Evolutionary conservation across 2,329 filamentous ascomycete genomes (phyloP).

Genomic region (Calonectria hongkongensis): DNA sequence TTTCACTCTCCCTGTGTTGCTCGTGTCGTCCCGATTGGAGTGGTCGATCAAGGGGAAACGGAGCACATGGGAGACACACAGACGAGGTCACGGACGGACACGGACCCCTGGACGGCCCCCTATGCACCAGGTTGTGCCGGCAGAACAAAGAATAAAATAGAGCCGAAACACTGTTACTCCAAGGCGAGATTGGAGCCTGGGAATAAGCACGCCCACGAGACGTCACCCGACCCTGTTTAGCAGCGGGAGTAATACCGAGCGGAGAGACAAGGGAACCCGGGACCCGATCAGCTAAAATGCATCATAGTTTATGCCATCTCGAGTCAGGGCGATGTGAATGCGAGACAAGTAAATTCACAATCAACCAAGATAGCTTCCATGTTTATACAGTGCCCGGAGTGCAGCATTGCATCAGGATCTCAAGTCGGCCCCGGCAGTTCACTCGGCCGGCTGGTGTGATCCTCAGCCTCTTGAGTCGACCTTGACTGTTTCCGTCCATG

Average conservation of each 20-base stretch:
- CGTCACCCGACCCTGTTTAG: slow-evolving; percentile 2
- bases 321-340: slow-evolving; percentile 1
- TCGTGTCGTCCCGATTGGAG: slow-evolving; percentile 53
- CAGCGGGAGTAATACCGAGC: slow-evolving; percentile 27
- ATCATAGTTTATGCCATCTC: slow-evolving; percentile 15
- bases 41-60: slow-evolving; percentile 51
- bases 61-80: slow-evolving; percentile 40
- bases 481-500: slow-evolving; percentile 39
- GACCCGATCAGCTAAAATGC: slow-evolving; percentile 14
- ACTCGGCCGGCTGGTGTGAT: slow-evolving; percentile 36
- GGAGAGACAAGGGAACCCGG: slow-evolving; percentile 24
- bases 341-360: neutral
- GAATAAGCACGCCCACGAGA: slow-evolving; percentile 26
- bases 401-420: slow-evolving; percentile 35
- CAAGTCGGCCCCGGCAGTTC: slow-evolving; percentile 38
- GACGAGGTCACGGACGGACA: slow-evolving; percentile 45
- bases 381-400: slow-evolving; percentile 18
- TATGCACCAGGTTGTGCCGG: slow-evolving; percentile 10
- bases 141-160: slow-evolving; percentile 31
- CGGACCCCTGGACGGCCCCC: slow-evolving; percentile 30
- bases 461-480: slow-evolving; percentile 32
- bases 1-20: slow-evolving; percentile 37
- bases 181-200: slow-evolving; percentile 30
- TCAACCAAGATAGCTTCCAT: neutral
- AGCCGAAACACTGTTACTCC: slow-evolving; percentile 27